Evolutionary conservation across 1,284 basidiomycete species (phyloP).

Genomic region (Puccinia horiana): DNA sequence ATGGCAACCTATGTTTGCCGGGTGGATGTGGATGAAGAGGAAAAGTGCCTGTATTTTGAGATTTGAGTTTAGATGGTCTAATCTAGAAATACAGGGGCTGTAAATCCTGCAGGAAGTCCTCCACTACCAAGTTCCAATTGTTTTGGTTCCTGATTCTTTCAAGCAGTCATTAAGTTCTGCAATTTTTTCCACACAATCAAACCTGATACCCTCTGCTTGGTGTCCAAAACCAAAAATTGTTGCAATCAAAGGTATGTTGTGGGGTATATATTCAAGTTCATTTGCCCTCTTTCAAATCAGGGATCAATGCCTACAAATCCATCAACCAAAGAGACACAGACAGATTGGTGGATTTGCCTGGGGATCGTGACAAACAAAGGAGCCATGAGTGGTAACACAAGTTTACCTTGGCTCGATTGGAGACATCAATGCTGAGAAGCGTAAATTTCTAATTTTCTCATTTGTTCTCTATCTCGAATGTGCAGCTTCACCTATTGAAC

Average conservation of each 20-base stretch:
- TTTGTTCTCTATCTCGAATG: constrained; percentile 31
- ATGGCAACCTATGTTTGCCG: too few relatives aligned
- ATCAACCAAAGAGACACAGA: not conserved
- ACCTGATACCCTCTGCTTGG: constrained; percentile 23
- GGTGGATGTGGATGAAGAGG: too few relatives aligned
- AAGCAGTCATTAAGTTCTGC: constrained; percentile 26
- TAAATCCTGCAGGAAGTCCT: not conserved
- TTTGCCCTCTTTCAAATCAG: constrained; percentile 7
- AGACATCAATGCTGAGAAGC: not conserved
- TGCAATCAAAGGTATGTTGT: constrained; percentile 19
- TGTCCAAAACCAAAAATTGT: constrained; percentile 25
- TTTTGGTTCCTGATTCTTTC: constrained; percentile 44
- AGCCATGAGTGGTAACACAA: constrained; percentile 23
- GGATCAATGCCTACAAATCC: not conserved
- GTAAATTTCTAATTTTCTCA: not conserved
- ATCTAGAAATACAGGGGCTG: too few relatives aligned
- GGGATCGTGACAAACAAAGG: constrained; percentile 37
- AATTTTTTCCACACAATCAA: constrained; percentile 4
- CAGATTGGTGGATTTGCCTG: constrained; percentile 37
- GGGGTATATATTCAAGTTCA: constrained; percentile 38
- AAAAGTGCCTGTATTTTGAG: too few relatives aligned
- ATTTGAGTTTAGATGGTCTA: too few relatives aligned
- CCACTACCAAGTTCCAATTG: constrained; percentile 32
- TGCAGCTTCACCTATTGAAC: constrained; percentile 26
- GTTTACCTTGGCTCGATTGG: constrained; percentile 18